These are phyloP conservation scores for Eutrema heterophyllum DNA, from an alignment of 345 rosid species.

Conservation along the genomic window DNA sequence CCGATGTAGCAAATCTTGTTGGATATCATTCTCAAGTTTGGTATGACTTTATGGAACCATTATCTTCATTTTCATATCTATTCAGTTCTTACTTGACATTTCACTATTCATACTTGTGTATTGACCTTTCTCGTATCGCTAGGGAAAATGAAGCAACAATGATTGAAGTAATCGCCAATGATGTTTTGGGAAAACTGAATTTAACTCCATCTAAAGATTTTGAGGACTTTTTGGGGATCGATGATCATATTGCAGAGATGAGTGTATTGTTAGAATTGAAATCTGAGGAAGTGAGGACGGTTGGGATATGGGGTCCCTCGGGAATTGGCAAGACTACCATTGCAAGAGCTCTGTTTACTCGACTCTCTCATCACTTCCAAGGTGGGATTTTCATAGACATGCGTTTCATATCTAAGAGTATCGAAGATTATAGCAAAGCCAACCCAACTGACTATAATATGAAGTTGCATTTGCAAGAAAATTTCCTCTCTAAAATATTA, in stretches of 20 bases:
- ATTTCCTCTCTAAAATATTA: neutral
- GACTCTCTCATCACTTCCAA: slow-evolving; percentile 2
- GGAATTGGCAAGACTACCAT: slow-evolving; percentile 28
- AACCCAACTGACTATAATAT: neutral
- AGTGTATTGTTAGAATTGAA: neutral
- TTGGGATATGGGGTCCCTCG: slow-evolving; percentile 26
- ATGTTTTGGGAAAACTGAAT: neutral
- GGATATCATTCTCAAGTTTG: neutral
- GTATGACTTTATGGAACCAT: neutral
- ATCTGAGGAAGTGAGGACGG: neutral
- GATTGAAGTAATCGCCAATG: slow-evolving; percentile 1
- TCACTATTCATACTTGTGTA: neutral
- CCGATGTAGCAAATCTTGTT: neutral
- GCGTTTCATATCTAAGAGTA: neutral
- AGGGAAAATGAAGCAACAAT: neutral
- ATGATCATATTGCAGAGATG: slow-evolving; percentile 16
- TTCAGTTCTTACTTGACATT: neutral
- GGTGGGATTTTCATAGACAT: neutral
- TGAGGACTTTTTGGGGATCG: neutral
- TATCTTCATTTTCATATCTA: neutral
- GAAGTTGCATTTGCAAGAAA: neutral
- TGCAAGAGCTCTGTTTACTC: neutral
- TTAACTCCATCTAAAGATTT: neutral
- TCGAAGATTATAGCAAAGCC: neutral
- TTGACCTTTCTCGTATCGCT: neutral